phyloP scores from a whole-genome alignment of 352 stramenopile genomes.

The Globisporangium alternatum region DNA sequence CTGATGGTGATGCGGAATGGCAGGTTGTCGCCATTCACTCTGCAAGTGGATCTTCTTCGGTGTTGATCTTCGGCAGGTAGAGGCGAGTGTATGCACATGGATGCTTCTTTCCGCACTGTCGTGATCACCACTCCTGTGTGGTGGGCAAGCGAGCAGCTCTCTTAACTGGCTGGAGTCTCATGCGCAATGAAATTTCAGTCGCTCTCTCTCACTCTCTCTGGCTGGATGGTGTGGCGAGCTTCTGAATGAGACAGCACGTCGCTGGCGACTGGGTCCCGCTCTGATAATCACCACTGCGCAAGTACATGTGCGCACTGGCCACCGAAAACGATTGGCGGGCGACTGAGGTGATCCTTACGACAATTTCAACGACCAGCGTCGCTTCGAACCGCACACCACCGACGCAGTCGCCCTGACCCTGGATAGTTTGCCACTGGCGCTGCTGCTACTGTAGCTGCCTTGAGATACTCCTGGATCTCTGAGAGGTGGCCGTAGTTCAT shows the following conservation, averaged over 20 bases:
- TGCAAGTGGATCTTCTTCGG: background rate
- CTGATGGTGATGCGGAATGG: background rate
- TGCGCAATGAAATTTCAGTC: background rate
- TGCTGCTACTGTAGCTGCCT: background rate
- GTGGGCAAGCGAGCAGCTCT: background rate
- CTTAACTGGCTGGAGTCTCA: too few relatives aligned
- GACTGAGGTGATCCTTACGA: background rate
- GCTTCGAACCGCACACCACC: background rate
- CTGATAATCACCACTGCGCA: background rate
- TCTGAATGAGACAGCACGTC: background rate
- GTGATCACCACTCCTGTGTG: background rate
- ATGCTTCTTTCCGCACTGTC: background rate
- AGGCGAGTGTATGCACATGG: background rate
- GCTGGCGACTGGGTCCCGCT: background rate
- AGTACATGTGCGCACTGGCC: background rate
- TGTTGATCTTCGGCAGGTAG: background rate
- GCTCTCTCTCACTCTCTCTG: background rate
- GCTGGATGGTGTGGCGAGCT: too few relatives aligned
- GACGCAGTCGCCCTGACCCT: background rate
- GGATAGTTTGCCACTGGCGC: background rate
- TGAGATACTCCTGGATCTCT: constrained; percentile 30
- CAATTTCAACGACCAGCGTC: background rate
- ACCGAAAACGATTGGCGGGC: background rate
- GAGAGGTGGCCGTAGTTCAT: constrained; percentile 23
- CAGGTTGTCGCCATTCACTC: background rate